Conservation (phyloP, 106 monocot genomes). For the Platanthera guangdongensis region DNA sequence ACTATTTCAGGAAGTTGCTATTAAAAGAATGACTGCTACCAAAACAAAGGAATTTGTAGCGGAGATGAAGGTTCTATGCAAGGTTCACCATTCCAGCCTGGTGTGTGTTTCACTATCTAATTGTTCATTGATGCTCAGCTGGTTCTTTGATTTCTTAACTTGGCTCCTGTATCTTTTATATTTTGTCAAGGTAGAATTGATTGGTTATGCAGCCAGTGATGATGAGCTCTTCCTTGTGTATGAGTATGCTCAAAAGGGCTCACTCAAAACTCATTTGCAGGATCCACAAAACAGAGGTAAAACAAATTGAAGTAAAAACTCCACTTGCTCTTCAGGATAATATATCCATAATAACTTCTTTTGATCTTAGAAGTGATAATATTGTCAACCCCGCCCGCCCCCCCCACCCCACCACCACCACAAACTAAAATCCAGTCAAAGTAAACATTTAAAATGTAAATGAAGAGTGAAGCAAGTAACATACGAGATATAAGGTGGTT, state of each 20-base stretch:
- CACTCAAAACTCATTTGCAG: constrained; percentile 90
- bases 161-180: constrained; percentile 12
- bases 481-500: too few species aligned
- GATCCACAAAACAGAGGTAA: constrained; percentile 82
- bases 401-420: too few species aligned
- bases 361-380: too few species aligned
- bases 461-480: too few species aligned
- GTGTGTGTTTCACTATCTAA: constrained; percentile 25
- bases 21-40: constrained; percentile 95
- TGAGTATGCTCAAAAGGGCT: constrained; percentile 96
- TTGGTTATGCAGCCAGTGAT: constrained; percentile 84
- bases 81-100: constrained; percentile 97
- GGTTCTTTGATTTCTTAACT: background rate
- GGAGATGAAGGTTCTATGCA: constrained; percentile 95
- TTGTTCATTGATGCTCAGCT: background rate
- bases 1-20: constrained; percentile 73
- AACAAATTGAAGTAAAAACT: too few species aligned
- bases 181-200: constrained; percentile 99
- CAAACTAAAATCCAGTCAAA: too few species aligned
- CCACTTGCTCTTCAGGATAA: too few species aligned
- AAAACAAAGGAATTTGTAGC: constrained; percentile 92
- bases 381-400: too few species aligned
- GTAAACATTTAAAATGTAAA: too few species aligned
- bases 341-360: too few species aligned
- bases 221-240: constrained; percentile 89